Evolutionary conservation across 768 basidiomycete genomes (phyloP).

Genomic region (Agrocybe praecox): DNA sequence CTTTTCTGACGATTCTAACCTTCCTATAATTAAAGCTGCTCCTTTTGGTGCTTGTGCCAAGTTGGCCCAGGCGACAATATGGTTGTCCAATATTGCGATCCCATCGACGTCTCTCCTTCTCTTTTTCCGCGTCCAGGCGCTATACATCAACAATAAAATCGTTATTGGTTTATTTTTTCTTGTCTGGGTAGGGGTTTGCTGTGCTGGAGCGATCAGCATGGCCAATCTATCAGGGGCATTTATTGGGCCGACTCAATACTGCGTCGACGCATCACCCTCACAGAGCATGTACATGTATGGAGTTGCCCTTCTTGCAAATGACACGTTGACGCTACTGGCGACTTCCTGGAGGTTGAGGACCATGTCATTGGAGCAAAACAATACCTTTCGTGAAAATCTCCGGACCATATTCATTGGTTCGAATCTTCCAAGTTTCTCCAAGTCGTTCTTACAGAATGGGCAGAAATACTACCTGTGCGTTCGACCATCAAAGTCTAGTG

Average conservation of each 20-base stretch:
- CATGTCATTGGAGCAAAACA: not conserved
- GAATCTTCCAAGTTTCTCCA: slow-evolving; percentile 22
- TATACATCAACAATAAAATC: slow-evolving; percentile 4
- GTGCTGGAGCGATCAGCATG: not conserved
- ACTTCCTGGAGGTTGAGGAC: slow-evolving; percentile 26
- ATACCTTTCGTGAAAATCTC: slow-evolving; percentile 20
- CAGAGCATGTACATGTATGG: slow-evolving; percentile 7
- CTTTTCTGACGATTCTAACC: not conserved
- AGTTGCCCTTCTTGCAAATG: slow-evolving; percentile 19
- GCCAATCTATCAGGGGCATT: not conserved
- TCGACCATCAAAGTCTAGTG: not conserved
- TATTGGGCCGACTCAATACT: slow-evolving; percentile 14
- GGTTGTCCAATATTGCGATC: not conserved
- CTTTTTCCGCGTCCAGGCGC: slow-evolving; percentile 12
- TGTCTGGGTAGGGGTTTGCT: slow-evolving; percentile 6
- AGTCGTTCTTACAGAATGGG: slow-evolving; percentile 23
- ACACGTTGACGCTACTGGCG: slow-evolving; percentile 30
- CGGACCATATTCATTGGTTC: slow-evolving; percentile 11
- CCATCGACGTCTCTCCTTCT: slow-evolving; percentile 9
- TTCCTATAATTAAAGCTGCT: not conserved
- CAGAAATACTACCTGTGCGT: slow-evolving; percentile 32
- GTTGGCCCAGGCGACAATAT: not conserved
- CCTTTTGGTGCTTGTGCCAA: slow-evolving; percentile 2
- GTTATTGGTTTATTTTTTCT: slow-evolving; percentile 8
- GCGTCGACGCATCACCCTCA: not conserved